Evolutionary conservation across 2,329 filamentous ascomycete genomes (phyloP), one percentile per base, ranked within the genome.

Genomic region (Didymella segeticola): DNA sequence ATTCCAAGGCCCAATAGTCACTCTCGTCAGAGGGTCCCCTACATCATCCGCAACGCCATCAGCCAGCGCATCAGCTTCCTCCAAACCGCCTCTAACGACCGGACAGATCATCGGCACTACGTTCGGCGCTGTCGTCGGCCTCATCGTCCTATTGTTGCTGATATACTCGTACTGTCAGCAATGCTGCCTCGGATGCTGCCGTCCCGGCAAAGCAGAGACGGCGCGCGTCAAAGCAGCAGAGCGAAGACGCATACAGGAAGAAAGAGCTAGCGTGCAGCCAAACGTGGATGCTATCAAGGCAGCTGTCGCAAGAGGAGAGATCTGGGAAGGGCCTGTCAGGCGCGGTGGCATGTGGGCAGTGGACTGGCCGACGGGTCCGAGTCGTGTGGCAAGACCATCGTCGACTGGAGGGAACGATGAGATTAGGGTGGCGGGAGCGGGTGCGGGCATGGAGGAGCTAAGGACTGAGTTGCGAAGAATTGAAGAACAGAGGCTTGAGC

Each of bases 1-100:
- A 20, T 34, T 46, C 25, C 41, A 48, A 4, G 63, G 61, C 5
- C 63, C 57, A 3, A 53, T 52, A n/a, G 23, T 66, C 2, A 52
- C 53, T 5, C 25, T 66, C 1, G 47, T 20, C 34, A 3, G 4
- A 5, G 25, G 25, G 19, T 14, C 4, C 3, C 5, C 34, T 10
- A 17, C 9, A 4, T 10, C 36, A n/a, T 17, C 15, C 10, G 25
- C 8, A 31, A 7, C 29, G 27, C 36, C 6, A 17, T 15, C 10
- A 37, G 41, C 37, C 25, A 43, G 9, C 4, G 3, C 20, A 36
- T 12, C 19, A 17, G 9, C 33, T 10, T 26, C 25, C 5, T 26
- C 25, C 25, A 26, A 20, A 14, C 7, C 12, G 3, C 11, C 17
- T 37, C 19, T 22, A 20, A 14, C 19, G n/a, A n/a, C 34, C 12